These are phyloP conservation scores for Pichia nakasei DNA, from an alignment of 805 yeast species.

Conservation along the genomic window DNA sequence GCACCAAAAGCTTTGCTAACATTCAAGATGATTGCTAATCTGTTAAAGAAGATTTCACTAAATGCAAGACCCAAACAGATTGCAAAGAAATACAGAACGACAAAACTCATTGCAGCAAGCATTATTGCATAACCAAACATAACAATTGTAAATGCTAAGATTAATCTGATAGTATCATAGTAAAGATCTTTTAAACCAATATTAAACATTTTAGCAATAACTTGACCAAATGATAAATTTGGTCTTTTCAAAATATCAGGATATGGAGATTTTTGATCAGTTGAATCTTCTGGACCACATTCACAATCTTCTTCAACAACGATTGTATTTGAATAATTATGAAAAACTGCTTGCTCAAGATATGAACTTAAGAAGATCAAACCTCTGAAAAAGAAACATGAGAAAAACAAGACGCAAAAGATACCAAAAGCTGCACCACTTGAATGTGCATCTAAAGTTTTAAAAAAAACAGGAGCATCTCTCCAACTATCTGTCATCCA, in stretches of 20 bases:
- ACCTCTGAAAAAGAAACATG: slow-evolving; percentile 53
- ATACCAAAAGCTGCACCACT: slow-evolving; percentile 68
- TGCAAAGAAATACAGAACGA: slow-evolving; percentile 63
- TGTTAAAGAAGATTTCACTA: slow-evolving; percentile 63
- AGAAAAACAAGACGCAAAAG: slow-evolving; percentile 49
- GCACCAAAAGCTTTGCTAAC: slow-evolving; percentile 28
- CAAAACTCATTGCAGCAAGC: slow-evolving; percentile 72
- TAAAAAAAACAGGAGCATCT: slow-evolving; percentile 57
- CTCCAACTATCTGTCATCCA: slow-evolving; percentile 43
- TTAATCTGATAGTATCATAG: slow-evolving; percentile 48
- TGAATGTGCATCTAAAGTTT: slow-evolving; percentile 40
- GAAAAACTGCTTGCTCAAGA: slow-evolving; percentile 60
- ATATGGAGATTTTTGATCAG: slow-evolving; percentile 8
- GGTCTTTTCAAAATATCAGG: slow-evolving; percentile 2
- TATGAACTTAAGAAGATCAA: slow-evolving; percentile 51
- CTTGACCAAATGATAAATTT: slow-evolving; percentile 5
- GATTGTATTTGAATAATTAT: slow-evolving; percentile 28
- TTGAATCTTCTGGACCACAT: slow-evolving; percentile 23
- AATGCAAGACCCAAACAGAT: slow-evolving; percentile 60
- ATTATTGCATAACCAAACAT: slow-evolving; percentile 63
- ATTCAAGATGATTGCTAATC: slow-evolving; percentile 35
- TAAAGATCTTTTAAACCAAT: slow-evolving; percentile 29
- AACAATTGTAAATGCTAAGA: slow-evolving; percentile 51
- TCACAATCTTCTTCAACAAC: slow-evolving; percentile 26
- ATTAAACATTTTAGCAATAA: slow-evolving; percentile 24